phyloP scores from a whole-genome alignment of 2,329 filamentous ascomycete species.

The Annulohypoxylon truncatum region DNA sequence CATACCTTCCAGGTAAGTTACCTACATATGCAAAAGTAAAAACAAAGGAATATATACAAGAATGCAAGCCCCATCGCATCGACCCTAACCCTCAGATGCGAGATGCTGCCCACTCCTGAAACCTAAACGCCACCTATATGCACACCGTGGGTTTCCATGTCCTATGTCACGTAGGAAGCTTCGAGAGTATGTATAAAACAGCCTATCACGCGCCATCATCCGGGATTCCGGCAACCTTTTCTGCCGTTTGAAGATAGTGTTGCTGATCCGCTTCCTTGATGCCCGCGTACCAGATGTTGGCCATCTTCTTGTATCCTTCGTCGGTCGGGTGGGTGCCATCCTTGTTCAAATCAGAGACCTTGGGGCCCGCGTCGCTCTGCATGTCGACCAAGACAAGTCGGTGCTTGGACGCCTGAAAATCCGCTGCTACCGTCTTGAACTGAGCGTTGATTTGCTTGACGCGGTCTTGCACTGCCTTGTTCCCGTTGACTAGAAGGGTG shows the following conservation, averaged over 20 bases:
- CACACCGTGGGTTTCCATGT: not conserved
- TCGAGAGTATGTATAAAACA: not conserved
- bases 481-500: constrained; percentile 48
- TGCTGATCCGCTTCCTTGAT: constrained; percentile 46
- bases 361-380: constrained; percentile 46
- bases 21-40: not conserved
- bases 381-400: constrained; percentile 52
- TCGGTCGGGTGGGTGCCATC: constrained; percentile 53
- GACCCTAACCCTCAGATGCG: not conserved
- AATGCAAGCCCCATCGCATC: not conserved
- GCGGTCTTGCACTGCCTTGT: constrained; percentile 43
- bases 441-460: constrained; percentile 48
- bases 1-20: not conserved
- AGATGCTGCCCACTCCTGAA: not conserved
- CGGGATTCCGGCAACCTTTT: constrained; percentile 39
- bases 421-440: constrained; percentile 40
- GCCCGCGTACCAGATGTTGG: constrained; percentile 47
- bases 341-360: constrained; percentile 43
- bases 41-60: not conserved
- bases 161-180: not conserved
- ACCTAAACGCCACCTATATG: constrained; percentile 11
- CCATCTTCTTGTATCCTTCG: constrained; percentile 53
- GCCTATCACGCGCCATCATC: constrained; percentile 34
- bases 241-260: constrained; percentile 39
- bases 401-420: constrained; percentile 38